These are phyloP conservation scores for Agroathelia rolfsii DNA, from an alignment of 1,284 basidiomycete species.

Conservation along the genomic window DNA sequence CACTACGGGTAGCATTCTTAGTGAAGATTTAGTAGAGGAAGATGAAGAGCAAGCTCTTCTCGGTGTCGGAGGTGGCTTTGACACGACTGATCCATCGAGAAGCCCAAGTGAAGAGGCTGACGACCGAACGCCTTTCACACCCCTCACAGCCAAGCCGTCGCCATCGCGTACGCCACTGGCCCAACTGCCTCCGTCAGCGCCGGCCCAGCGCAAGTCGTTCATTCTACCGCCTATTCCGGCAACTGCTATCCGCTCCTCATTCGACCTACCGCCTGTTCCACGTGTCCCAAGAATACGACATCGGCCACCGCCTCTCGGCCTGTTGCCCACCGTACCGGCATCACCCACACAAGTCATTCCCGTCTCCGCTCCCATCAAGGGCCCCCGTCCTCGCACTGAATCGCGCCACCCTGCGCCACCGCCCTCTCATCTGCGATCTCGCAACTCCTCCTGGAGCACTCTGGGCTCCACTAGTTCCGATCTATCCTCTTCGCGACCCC, in stretches of 20 bases:
- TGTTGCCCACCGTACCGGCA: slow-evolving; percentile 60
- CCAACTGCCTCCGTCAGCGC: slow-evolving; percentile 27
- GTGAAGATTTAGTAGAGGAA: slow-evolving; percentile 72
- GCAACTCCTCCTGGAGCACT: too few relatives aligned
- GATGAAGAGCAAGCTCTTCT: slow-evolving; percentile 66
- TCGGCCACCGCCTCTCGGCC: slow-evolving; percentile 48
- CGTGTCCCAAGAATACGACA: too few relatives aligned
- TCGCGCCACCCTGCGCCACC: slow-evolving; percentile 44
- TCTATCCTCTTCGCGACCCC: too few relatives aligned
- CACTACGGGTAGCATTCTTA: slow-evolving; percentile 58
- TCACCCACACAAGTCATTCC: slow-evolving; percentile 53
- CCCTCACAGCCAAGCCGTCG: slow-evolving; percentile 6
- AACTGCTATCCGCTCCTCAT: slow-evolving; percentile 39
- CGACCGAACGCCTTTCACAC: slow-evolving; percentile 12
- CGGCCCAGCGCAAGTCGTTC: slow-evolving; percentile 37
- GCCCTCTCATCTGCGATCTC: slow-evolving; percentile 40
- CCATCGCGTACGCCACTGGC: slow-evolving; percentile 12
- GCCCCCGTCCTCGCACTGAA: slow-evolving; percentile 36
- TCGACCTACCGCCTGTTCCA: slow-evolving; percentile 33
- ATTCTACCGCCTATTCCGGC: slow-evolving; percentile 30
- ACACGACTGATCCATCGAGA: slow-evolving; percentile 28
- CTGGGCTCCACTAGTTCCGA: slow-evolving; percentile 20
- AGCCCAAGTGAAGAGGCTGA: slow-evolving; percentile 28
- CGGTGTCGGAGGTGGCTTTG: slow-evolving; percentile 59
- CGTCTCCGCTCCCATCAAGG: slow-evolving; percentile 26